Conservation (phyloP, 176 grass and related monocot species). For the maize (Zea mays) region DNA sequence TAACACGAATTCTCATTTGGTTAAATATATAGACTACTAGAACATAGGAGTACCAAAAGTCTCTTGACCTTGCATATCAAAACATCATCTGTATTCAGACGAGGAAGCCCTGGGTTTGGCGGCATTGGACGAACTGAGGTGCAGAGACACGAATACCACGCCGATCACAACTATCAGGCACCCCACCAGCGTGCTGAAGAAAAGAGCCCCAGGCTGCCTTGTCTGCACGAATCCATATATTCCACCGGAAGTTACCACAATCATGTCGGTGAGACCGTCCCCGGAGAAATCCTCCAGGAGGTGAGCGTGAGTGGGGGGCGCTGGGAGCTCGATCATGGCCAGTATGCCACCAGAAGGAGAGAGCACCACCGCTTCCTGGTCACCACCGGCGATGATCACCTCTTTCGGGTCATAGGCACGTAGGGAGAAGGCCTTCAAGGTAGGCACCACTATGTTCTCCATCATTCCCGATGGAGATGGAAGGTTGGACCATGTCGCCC, state of each 20-base stretch:
- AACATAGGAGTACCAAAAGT: not conserved
- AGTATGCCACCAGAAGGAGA: constrained; percentile 70
- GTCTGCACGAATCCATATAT: constrained; percentile 84
- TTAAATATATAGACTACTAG: constrained; percentile 1
- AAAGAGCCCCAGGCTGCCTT: constrained; percentile 87
- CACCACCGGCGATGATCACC: constrained; percentile 74
- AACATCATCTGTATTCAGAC: constrained; percentile 40
- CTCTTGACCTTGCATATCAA: constrained; percentile 9
- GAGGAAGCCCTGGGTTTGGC: constrained; percentile 60
- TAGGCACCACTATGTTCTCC: constrained; percentile 85
- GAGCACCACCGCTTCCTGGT: constrained; percentile 85
- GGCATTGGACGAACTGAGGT: constrained; percentile 64
- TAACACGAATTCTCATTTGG: not conserved
- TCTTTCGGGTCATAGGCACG: constrained; percentile 50
- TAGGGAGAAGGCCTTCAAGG: constrained; percentile 74
- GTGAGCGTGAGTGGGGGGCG: constrained; percentile 65
- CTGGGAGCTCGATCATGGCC: constrained; percentile 69
- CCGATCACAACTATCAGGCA: constrained; percentile 85
- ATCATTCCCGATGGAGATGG: constrained; percentile 85
- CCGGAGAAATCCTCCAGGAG: constrained; percentile 77
- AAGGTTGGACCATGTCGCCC: constrained; percentile 94
- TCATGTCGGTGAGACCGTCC: constrained; percentile 80
- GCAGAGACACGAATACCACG: constrained; percentile 85
- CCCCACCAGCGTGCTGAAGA: constrained; percentile 90
- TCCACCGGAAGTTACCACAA: constrained; percentile 65